Evolutionary conservation across 2,329 filamentous ascomycete genomes (phyloP).

Genomic region (Clarireedia homoeocarpa): DNA sequence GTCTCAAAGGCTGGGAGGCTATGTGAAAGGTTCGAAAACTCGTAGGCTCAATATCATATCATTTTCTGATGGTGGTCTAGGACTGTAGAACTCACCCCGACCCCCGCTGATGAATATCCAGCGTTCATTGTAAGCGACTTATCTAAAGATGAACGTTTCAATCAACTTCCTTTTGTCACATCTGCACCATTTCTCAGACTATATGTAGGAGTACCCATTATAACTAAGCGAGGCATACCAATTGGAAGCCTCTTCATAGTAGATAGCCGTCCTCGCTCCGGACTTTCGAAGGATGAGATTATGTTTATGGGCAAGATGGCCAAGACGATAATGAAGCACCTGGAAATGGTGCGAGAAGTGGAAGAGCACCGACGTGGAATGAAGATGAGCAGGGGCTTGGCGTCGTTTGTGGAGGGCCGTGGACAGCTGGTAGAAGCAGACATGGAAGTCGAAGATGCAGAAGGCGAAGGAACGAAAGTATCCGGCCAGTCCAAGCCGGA

Average conservation of each 20-base stretch:
- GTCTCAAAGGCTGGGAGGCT: constrained; percentile 26
- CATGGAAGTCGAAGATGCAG: constrained; percentile 20
- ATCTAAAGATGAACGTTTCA: constrained; percentile 25
- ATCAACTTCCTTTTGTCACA: constrained; percentile 24
- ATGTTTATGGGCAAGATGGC: constrained; percentile 51
- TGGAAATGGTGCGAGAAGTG: constrained; percentile 48
- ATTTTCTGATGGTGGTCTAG: constrained; percentile 10
- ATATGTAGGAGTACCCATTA: constrained; percentile 29
- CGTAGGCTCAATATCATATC: background rate
- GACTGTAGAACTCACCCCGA: constrained; percentile 23
- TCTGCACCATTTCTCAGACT: constrained; percentile 23
- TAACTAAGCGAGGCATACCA: constrained; percentile 27
- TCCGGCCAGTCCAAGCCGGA: constrained; percentile 26
- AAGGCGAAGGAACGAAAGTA: constrained; percentile 27
- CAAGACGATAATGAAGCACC: constrained; percentile 49
- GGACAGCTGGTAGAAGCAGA: constrained; percentile 25
- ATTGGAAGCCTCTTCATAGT: constrained; percentile 56
- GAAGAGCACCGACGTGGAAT: constrained; percentile 47
- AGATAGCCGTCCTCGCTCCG: constrained; percentile 45
- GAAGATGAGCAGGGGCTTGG: constrained; percentile 47
- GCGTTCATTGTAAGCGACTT: constrained; percentile 28
- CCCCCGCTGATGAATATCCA: constrained; percentile 20
- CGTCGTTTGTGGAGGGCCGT: constrained; percentile 44
- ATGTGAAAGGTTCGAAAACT: constrained; percentile 25
- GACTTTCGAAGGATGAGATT: constrained; percentile 40